phyloP scores from a whole-genome alignment of 306 rosid species.

The Begonia loranthoides region DNA sequence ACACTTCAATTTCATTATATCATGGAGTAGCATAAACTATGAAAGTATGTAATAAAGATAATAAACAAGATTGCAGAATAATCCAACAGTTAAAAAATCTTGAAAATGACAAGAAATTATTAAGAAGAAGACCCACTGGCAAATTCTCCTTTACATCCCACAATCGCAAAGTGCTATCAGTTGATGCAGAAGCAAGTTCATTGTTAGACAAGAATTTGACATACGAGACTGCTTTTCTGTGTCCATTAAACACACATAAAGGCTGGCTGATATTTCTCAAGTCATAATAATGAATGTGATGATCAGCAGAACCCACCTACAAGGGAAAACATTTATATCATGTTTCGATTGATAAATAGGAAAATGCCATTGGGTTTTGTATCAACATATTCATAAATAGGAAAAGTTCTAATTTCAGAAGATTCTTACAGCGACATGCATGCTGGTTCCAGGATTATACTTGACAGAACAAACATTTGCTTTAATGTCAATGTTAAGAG shows the following conservation, averaged over 20 bases:
- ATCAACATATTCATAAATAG: too few species aligned
- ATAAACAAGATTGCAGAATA: background rate
- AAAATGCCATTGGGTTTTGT: background rate
- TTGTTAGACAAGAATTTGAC: constrained; percentile 82
- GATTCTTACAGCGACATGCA: constrained; percentile 67
- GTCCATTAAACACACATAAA: constrained; percentile 81
- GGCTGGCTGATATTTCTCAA: constrained; percentile 73
- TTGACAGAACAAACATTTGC: constrained; percentile 97
- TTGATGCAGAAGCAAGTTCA: constrained; percentile 95
- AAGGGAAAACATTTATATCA: constrained; percentile 8
- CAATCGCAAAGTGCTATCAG: constrained; percentile 81
- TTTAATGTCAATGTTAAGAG: constrained; percentile 86
- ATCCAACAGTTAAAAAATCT: too few species aligned
- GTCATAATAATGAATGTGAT: constrained; percentile 92
- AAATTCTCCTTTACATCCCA: constrained; percentile 88
- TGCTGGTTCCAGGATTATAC: constrained; percentile 90
- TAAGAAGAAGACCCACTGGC: constrained; percentile 36
- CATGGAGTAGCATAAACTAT: too few species aligned
- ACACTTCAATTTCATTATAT: too few species aligned
- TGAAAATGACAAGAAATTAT: too few species aligned
- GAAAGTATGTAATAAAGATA: constrained; percentile 1
- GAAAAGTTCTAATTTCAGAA: background rate
- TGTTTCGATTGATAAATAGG: constrained; percentile 9
- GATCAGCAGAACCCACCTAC: constrained; percentile 98
- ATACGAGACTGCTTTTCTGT: constrained; percentile 85